phyloP scores from a whole-genome alignment of 805 yeast species.

The Saccharomycopsis sp. region DNA sequence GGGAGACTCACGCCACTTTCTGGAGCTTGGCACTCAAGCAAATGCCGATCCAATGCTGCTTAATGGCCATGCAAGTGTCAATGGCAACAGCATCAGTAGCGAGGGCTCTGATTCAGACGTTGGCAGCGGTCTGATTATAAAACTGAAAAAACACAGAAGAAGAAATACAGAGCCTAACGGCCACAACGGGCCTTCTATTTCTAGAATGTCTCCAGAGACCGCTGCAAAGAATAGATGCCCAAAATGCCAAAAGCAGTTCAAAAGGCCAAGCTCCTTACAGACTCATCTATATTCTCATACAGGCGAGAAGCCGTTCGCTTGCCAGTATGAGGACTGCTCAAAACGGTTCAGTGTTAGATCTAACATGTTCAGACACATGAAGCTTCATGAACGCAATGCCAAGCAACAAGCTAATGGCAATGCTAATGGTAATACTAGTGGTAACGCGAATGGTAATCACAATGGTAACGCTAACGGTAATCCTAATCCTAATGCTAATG shows the following conservation, averaged over 20 bases:
- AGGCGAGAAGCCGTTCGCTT: constrained; percentile 68
- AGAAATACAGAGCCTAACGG: constrained; percentile 18
- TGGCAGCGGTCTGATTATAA: neutral
- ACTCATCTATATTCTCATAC: constrained; percentile 79
- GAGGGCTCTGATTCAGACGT: neutral
- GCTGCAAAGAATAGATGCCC: constrained; percentile 40
- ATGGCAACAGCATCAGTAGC: neutral
- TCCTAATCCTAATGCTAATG: no score
- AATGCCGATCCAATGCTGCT: neutral
- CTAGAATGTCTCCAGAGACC: constrained; percentile 38
- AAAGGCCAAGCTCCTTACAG: constrained; percentile 74
- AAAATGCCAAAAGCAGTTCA: constrained; percentile 69
- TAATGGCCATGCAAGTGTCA: neutral
- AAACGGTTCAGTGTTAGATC: constrained; percentile 68
- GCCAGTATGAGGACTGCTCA: constrained; percentile 60
- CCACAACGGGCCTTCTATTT: constrained; percentile 8
- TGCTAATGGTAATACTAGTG: neutral
- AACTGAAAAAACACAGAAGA: constrained; percentile 15
- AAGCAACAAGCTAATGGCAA: neutral
- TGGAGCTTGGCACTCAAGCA: neutral
- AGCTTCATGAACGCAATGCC: constrained; percentile 44
- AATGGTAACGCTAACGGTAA: neutral
- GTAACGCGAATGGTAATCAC: neutral
- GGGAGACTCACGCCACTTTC: neutral
- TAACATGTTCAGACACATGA: constrained; percentile 74